Evolutionary conservation across 305 asterid genomes (phyloP).

Genomic region (Fraxinus xanthoxyloides): DNA sequence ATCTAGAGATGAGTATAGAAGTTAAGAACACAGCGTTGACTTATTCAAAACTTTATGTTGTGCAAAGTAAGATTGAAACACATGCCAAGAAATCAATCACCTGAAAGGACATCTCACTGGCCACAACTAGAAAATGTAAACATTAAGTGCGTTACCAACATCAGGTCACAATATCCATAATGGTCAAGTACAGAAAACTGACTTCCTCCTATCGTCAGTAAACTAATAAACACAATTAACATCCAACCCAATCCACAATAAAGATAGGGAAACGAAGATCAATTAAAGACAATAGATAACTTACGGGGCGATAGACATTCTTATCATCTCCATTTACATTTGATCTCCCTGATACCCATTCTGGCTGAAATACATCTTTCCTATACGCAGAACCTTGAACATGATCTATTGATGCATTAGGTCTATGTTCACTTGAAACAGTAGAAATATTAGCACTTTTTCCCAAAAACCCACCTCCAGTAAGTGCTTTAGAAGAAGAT

Average conservation of each 20-base stretch:
- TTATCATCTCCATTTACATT: constrained; percentile 66
- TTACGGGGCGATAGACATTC: constrained; percentile 64
- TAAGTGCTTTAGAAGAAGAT: constrained; percentile 93
- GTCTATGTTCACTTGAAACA: constrained; percentile 65
- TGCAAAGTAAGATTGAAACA: neutral
- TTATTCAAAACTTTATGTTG: neutral
- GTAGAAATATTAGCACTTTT: constrained; percentile 46
- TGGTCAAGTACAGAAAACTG: neutral
- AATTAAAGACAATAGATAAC: constrained; percentile 32
- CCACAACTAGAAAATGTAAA: neutral
- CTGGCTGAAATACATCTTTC: constrained; percentile 61
- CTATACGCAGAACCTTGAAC: constrained; percentile 46
- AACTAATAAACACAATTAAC: neutral
- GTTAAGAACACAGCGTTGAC: constrained; percentile 6
- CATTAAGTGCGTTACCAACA: neutral
- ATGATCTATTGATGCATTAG: constrained; percentile 49
- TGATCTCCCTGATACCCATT: constrained; percentile 52
- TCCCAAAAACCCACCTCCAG: constrained; percentile 84
- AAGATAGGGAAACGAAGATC: neutral
- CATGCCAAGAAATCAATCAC: neutral
- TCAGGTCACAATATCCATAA: neutral
- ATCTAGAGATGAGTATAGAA: constrained; percentile 12
- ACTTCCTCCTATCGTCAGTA: neutral
- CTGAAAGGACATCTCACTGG: neutral
- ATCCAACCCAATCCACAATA: neutral